These are phyloP conservation scores for Trypanosoma melophagium DNA, from an alignment of 208 protist genomes.

Conservation along the genomic window DNA sequence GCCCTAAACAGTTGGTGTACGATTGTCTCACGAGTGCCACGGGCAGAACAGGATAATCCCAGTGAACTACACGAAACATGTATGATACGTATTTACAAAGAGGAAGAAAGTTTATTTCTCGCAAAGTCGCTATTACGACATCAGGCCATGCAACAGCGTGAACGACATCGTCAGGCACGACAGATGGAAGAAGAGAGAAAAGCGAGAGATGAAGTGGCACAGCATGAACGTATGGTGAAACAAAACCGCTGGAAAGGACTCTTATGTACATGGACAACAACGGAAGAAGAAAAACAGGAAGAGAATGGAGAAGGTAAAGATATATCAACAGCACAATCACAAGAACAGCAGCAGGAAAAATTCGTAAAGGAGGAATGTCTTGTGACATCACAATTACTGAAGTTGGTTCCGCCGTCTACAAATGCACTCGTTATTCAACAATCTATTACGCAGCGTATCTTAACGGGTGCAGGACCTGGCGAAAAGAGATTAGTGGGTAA, in stretches of 20 bases:
- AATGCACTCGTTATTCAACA: no score
- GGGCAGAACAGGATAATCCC: slow-evolving; percentile 3
- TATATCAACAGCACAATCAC: not conserved
- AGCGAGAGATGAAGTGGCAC: not conserved
- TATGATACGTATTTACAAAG: slow-evolving; percentile 17
- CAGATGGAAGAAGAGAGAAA: slow-evolving; percentile 6
- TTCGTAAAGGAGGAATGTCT: not conserved
- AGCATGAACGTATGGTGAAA: not conserved
- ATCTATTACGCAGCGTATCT: no score
- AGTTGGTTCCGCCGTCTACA: no score
- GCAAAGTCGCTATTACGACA: slow-evolving; percentile 4
- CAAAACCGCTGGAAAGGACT: slow-evolving; percentile 16
- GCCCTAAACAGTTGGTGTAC: slow-evolving; percentile 18
- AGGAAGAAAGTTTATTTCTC: slow-evolving; percentile 14
- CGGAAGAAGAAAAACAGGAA: not conserved
- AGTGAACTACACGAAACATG: slow-evolving; percentile 10
- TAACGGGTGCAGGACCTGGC: no score
- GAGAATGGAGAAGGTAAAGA: not conserved
- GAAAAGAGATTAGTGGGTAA: not conserved
- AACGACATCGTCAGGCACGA: not conserved
- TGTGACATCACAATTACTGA: no score
- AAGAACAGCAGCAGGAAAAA: not conserved
- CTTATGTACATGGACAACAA: slow-evolving; percentile 4
- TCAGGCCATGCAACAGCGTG: slow-evolving; percentile 15
- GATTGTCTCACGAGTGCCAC: not conserved